Evolutionary conservation across 1,139 yeast genomes (phyloP).

Genomic region (Blastobotrys aristatus): DNA sequence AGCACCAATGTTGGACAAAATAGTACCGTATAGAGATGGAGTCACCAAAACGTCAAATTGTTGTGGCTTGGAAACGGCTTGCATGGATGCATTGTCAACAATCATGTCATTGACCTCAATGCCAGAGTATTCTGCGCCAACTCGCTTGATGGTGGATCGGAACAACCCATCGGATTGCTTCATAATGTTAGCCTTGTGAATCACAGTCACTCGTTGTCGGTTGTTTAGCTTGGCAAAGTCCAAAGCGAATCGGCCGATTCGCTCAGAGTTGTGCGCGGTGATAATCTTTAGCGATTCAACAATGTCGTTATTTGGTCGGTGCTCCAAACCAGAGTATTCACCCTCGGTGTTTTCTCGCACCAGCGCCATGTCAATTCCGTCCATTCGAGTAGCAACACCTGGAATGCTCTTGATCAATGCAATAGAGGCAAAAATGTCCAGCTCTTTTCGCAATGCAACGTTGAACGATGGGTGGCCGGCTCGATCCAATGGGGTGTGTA

Average conservation of each 20-base stretch:
- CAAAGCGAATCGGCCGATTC: conserved; percentile 95
- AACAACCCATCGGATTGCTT: conserved; percentile 97
- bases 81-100: conserved; percentile 99
- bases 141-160: conserved; percentile 87
- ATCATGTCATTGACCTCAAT: conserved; percentile 85
- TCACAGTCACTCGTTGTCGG: conserved; percentile 91
- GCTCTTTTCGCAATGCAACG: conserved; percentile 93
- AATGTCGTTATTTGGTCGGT: conserved; percentile 95
- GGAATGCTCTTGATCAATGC: conserved; percentile 91
- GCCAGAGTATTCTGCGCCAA: conserved; percentile 86
- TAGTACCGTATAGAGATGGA: conserved; percentile 97
- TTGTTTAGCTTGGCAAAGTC: conserved; percentile 91
- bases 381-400: conserved; percentile 86
- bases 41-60: conserved; percentile 97
- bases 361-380: conserved; percentile 84
- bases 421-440: conserved; percentile 91
- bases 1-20: conserved; percentile 96
- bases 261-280: conserved; percentile 91
- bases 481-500: conserved; percentile 80
- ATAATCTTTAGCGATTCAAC: conserved; percentile 95
- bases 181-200: conserved; percentile 99
- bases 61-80: conserved; percentile 96
- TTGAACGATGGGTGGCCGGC: conserved; percentile 77
- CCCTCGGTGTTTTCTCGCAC: conserved; percentile 98
- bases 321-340: conserved; percentile 98